phyloP scores from a whole-genome alignment of 1,139 yeast species.

The Candida dubliniensis region DNA sequence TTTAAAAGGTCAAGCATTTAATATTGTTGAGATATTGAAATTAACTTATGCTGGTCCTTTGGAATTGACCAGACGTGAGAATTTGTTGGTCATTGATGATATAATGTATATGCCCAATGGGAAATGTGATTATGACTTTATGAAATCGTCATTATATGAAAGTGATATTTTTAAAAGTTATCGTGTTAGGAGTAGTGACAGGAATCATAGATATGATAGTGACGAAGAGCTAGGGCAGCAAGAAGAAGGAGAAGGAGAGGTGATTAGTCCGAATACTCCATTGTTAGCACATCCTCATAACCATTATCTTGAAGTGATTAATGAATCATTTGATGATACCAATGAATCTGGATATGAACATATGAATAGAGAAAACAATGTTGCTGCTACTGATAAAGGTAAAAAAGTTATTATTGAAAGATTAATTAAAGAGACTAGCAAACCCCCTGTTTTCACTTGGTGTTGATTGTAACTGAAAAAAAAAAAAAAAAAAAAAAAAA shows the following conservation, averaged over 20 bases:
- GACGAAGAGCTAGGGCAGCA: too few relatives aligned
- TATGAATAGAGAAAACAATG: conserved; percentile 16
- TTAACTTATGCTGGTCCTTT: conserved; percentile 63
- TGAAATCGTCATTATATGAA: conserved; percentile 11
- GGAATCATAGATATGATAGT: conserved; percentile 4
- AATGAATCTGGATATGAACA: conserved; percentile 16
- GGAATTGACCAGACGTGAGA: conserved; percentile 60
- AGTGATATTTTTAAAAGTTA: conserved; percentile 11
- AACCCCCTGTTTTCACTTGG: conserved; percentile 72
- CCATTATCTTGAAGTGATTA: conserved; percentile 1
- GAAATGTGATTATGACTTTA: conserved; percentile 2
- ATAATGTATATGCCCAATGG: conserved; percentile 53
- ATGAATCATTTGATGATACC: conserved; percentile 5
- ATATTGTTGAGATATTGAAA: conserved; percentile 66
- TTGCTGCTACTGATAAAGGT: conserved; percentile 19
- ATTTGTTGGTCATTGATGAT: conserved; percentile 62
- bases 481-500: not conserved
- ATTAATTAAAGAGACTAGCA: conserved; percentile 53
- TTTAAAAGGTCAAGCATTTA: conserved; percentile 76
- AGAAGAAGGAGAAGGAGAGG: conserved; percentile 6
- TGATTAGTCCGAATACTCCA: conserved; percentile 10
- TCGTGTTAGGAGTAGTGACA: conserved; percentile 12
- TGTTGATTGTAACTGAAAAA: conserved; percentile 34
- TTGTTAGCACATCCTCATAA: conserved; percentile 6
- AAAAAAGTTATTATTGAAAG: conserved; percentile 61